Evolutionary conservation across 805 yeast genomes (phyloP).

Genomic region (Cyberlindnera galapagoensis): DNA sequence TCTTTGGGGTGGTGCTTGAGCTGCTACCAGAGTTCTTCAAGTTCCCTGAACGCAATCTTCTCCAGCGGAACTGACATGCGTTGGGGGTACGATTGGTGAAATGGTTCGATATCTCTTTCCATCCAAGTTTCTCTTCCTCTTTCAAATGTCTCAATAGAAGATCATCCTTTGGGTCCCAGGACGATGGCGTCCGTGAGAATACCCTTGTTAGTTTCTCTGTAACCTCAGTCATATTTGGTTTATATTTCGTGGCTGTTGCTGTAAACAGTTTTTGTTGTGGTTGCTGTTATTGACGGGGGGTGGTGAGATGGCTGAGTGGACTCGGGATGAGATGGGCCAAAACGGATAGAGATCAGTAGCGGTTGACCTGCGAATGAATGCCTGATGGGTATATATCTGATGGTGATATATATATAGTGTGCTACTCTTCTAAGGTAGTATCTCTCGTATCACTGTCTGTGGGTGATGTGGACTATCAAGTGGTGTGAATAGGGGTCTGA

Average conservation of each 20-base stretch:
- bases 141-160: constrained; percentile 64
- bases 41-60: constrained; percentile 50
- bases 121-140: constrained; percentile 77
- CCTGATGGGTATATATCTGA: background rate
- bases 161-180: constrained; percentile 82
- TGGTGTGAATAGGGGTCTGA: too few relatives aligned
- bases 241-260: background rate
- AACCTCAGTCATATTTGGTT: constrained; percentile 3
- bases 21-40: constrained; percentile 21
- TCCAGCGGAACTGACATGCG: constrained; percentile 88
- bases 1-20: too few relatives aligned
- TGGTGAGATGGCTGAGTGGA: background rate
- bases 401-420: too few relatives aligned
- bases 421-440: too few relatives aligned
- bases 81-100: constrained; percentile 80
- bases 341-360: background rate
- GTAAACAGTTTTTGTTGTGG: too few relatives aligned
- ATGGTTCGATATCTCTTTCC: constrained; percentile 81
- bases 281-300: too few relatives aligned
- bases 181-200: constrained; percentile 37
- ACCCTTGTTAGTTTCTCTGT: constrained; percentile 20
- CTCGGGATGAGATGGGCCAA: background rate
- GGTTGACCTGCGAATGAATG: too few relatives aligned
- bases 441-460: too few relatives aligned
- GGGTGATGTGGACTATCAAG: too few relatives aligned